Conservation (phyloP, 495 filamentous ascomycete genomes). For the Cudoniella acicularis region DNA sequence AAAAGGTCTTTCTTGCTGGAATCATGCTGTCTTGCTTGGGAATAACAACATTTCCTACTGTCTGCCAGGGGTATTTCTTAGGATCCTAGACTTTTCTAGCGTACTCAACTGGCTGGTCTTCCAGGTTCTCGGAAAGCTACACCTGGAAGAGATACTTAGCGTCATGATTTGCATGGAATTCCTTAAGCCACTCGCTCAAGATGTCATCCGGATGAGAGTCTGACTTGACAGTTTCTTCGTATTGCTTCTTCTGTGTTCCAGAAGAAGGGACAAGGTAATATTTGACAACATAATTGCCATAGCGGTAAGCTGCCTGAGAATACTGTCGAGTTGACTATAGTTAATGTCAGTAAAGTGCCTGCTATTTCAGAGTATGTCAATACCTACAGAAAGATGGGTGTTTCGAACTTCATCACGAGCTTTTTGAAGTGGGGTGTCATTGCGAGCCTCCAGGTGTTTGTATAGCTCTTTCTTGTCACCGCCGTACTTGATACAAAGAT, state of each 20-base stretch:
- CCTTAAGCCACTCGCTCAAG: slow-evolving; percentile 36
- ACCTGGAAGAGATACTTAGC: slow-evolving; percentile 44
- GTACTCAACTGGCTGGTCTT: slow-evolving; percentile 47
- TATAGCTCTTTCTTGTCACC: slow-evolving; percentile 34
- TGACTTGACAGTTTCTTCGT: slow-evolving; percentile 37
- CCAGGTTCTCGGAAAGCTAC: slow-evolving; percentile 42
- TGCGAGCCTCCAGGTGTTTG: slow-evolving; percentile 36
- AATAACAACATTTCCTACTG: slow-evolving; percentile 40
- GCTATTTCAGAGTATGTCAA: too few relatives aligned
- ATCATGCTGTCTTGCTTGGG: slow-evolving; percentile 42
- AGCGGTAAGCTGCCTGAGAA: slow-evolving; percentile 45
- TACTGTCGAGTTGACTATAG: slow-evolving; percentile 37
- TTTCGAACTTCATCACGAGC: slow-evolving; percentile 35
- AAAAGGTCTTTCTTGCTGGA: slow-evolving; percentile 39
- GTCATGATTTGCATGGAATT: slow-evolving; percentile 41
- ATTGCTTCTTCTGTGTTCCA: slow-evolving; percentile 35
- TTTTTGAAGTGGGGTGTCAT: slow-evolving; percentile 41
- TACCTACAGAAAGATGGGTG: slow-evolving; percentile 31
- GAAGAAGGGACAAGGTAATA: slow-evolving; percentile 39
- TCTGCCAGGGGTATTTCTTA: slow-evolving; percentile 46
- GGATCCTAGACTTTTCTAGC: slow-evolving; percentile 44
- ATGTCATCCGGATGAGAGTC: slow-evolving; percentile 36
- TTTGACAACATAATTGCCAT: slow-evolving; percentile 46
- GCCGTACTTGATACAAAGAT: slow-evolving; percentile 41
- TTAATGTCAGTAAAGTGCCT: neutral